These are phyloP conservation scores for Dalbergia oliveri DNA, from an alignment of 306 rosid genomes.

Conservation along the genomic window DNA sequence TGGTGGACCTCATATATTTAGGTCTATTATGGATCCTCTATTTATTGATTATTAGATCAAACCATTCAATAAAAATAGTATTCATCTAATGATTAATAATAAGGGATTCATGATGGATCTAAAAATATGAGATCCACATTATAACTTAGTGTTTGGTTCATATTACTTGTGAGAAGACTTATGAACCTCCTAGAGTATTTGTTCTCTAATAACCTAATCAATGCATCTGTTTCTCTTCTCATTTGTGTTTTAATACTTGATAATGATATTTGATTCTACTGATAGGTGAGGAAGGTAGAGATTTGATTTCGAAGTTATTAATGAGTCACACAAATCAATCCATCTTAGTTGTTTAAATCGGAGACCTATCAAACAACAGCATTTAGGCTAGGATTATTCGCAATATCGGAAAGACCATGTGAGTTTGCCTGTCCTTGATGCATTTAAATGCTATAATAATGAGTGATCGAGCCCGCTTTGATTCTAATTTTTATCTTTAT, in stretches of 20 bases:
- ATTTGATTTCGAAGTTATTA: not conserved
- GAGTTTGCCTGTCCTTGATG: conserved; percentile 13
- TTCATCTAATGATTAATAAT: too few relatives aligned
- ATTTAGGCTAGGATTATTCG: not conserved
- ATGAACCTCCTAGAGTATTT: not conserved
- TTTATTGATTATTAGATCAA: too few relatives aligned
- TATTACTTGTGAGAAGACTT: not conserved
- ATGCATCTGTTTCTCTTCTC: not conserved
- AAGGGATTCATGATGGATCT: too few relatives aligned
- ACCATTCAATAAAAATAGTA: too few relatives aligned
- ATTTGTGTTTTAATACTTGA: not conserved
- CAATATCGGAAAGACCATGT: conserved; percentile 20
- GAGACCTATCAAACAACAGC: not conserved
- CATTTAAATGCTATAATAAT: not conserved
- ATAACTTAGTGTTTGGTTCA: too few relatives aligned
- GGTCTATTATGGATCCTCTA: too few relatives aligned
- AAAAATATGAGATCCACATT: too few relatives aligned
- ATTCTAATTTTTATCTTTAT: not conserved
- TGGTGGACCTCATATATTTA: too few relatives aligned
- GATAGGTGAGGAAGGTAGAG: not conserved
- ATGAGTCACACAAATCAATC: not conserved
- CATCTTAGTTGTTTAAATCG: not conserved
- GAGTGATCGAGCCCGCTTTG: not conserved
- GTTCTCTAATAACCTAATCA: not conserved
- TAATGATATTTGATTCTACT: not conserved